phyloP scores from a whole-genome alignment of 1,284 basidiomycete genomes.

The Melampsora medusae region DNA sequence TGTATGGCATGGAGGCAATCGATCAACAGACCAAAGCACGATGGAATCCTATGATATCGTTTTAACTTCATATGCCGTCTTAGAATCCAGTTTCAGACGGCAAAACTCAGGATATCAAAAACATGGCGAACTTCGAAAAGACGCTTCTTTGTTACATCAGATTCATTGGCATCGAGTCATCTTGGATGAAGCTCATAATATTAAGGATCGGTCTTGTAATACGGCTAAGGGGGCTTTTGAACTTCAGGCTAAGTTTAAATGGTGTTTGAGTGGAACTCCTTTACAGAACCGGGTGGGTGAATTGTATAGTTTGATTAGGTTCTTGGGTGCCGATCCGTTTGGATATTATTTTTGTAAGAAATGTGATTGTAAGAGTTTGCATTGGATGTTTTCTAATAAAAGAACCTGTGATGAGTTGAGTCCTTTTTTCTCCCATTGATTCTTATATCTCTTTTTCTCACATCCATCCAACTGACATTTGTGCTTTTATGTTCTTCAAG shows the following conservation, averaged over 20 bases:
- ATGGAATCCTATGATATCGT: conserved; percentile 82
- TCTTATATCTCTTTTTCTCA: not conserved
- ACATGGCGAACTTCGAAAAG: conserved; percentile 79
- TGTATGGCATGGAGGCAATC: conserved; percentile 80
- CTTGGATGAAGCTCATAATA: conserved; percentile 97
- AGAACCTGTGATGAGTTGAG: conserved; percentile 73
- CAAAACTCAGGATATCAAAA: conserved; percentile 88
- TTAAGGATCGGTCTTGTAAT: conserved; percentile 79
- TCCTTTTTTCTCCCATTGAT: too few species aligned
- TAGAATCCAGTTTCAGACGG: conserved; percentile 89
- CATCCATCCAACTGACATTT: too few species aligned
- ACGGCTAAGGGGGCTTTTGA: conserved; percentile 95
- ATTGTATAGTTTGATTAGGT: conserved; percentile 80
- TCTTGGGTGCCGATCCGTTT: conserved; percentile 43
- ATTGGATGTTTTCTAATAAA: conserved; percentile 84
- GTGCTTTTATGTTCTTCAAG: not conserved
- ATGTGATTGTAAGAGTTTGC: conserved; percentile 78
- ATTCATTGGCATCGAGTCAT: conserved; percentile 71
- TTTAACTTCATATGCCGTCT: conserved; percentile 63
- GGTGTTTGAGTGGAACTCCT: conserved; percentile 99
- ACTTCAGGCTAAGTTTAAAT: conserved; percentile 73
- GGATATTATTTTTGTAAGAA: conserved; percentile 42
- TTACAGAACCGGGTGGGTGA: conserved; percentile 78
- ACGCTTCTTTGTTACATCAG: conserved; percentile 79
- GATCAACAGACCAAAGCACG: conserved; percentile 62